Evolutionary conservation across 225 moss, liverwort and hornwort genomes (phyloP).

Genomic region (Antitrichia curtipendula): DNA sequence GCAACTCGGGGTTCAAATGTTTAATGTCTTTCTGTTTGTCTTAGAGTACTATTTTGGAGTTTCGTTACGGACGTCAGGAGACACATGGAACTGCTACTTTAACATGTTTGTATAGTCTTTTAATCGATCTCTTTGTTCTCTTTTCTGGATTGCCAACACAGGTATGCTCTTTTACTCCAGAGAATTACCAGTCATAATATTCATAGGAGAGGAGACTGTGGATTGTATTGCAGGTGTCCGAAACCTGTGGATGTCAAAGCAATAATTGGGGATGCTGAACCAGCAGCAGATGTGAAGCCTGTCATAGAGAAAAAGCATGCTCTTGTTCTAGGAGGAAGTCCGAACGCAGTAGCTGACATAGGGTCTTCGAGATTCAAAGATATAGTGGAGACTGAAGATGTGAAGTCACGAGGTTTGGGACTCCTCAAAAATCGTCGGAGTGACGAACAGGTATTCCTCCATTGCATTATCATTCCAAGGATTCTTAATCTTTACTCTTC

Average conservation of each 20-base stretch:
- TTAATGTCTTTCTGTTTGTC: neutral
- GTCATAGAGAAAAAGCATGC: neutral
- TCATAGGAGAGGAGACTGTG: neutral
- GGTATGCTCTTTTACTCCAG: neutral
- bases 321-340: neutral
- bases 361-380: neutral
- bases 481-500: neutral
- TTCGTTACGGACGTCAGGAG: neutral
- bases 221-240: neutral
- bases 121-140: neutral
- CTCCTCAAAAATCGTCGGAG: neutral
- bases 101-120: neutral
- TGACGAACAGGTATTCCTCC: constrained; percentile 11
- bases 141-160: neutral
- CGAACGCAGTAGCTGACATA: neutral
- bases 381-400: constrained; percentile 5
- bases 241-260: neutral
- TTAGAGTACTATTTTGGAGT: neutral
- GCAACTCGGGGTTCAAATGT: neutral
- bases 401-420: constrained; percentile 1
- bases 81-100: neutral
- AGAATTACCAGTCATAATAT: neutral
- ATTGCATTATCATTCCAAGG: neutral
- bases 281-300: constrained; percentile 10
- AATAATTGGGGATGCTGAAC: neutral